These are phyloP conservation scores for Peterozyma xylosa DNA, from an alignment of 805 yeast species.

Conservation along the genomic window DNA sequence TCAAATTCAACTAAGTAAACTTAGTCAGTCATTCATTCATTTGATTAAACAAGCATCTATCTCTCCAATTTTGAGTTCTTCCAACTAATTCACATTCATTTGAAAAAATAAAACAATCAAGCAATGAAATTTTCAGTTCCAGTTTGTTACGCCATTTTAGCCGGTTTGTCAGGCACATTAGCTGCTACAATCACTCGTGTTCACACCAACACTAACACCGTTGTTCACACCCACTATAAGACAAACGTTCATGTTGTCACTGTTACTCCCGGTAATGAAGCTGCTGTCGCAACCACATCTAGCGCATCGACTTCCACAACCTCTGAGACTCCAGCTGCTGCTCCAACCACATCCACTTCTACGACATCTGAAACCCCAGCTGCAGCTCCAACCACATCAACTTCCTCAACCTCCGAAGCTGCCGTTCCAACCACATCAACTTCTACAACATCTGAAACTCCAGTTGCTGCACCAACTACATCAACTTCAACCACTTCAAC, in stretches of 20 bases:
- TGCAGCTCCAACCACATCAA: slow-evolving; percentile 9
- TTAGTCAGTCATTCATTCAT: slow-evolving; percentile 1
- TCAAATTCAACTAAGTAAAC: not conserved
- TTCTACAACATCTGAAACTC: slow-evolving; percentile 8
- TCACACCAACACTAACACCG: slow-evolving; percentile 5
- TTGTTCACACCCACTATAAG: slow-evolving; percentile 5
- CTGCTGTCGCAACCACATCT: slow-evolving; percentile 8
- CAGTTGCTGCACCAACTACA: slow-evolving; percentile 7
- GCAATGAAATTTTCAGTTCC: slow-evolving; percentile 9
- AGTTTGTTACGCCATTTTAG: slow-evolving; percentile 5
- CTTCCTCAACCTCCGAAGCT: slow-evolving; percentile 11
- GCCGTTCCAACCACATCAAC: slow-evolving; percentile 12
- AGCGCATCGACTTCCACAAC: slow-evolving; percentile 8
- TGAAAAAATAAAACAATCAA: not conserved
- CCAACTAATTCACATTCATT: not conserved
- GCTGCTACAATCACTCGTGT: slow-evolving; percentile 6
- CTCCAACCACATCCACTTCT: slow-evolving; percentile 8
- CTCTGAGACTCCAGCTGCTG: slow-evolving; percentile 2
- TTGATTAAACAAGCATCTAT: slow-evolving; percentile 1
- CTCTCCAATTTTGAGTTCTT: slow-evolving; percentile 1
- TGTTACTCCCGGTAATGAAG: slow-evolving; percentile 4
- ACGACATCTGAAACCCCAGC: slow-evolving; percentile 10
- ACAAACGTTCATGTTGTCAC: slow-evolving; percentile 3
- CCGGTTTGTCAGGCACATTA: slow-evolving; percentile 6
- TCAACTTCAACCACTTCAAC: slow-evolving; percentile 12